Percentiles rank a stretch among this genome's conserved stretches.
Conservation (phyloP, 495 filamentous ascomycete species). For the Melanomma pulvis-pyrius region DNA sequence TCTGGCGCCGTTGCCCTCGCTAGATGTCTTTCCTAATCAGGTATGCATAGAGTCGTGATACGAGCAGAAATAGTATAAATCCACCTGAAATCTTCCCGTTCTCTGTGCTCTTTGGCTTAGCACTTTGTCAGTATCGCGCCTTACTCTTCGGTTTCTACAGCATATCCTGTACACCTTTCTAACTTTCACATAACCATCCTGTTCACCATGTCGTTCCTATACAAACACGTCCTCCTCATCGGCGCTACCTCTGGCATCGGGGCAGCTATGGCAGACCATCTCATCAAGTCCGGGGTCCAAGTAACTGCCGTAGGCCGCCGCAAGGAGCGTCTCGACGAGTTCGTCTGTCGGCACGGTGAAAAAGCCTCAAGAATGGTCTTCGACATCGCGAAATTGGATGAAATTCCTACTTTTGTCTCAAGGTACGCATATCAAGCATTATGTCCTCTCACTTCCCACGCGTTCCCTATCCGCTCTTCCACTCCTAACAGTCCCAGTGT, state of each 20-base stretch:
- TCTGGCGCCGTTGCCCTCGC: too few relatives aligned
- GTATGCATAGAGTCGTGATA: too few relatives aligned
- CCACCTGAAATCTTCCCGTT: too few relatives aligned
- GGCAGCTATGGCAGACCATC: slow-evolving; percentile 19
- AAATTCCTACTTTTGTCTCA: slow-evolving; percentile 17
- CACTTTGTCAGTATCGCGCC: too few relatives aligned
- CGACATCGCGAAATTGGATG: slow-evolving; percentile 17
- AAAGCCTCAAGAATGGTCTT: slow-evolving; percentile 14
- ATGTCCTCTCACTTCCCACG: background rate
- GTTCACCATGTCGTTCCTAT: slow-evolving; percentile 38
- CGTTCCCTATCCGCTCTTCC: background rate
- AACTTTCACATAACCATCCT: too few relatives aligned
- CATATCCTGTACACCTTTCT: too few relatives aligned
- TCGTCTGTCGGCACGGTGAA: slow-evolving; percentile 13
- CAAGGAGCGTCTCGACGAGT: slow-evolving; percentile 31
- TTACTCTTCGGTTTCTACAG: too few relatives aligned
- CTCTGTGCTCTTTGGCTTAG: too few relatives aligned
- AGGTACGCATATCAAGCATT: background rate
- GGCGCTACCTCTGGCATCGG: slow-evolving; percentile 39
- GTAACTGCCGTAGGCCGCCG: slow-evolving; percentile 34
- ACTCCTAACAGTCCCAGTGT: background rate
- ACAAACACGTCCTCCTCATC: slow-evolving; percentile 36
- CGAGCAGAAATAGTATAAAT: too few relatives aligned
- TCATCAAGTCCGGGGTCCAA: slow-evolving; percentile 23
- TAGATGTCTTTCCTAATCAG: too few relatives aligned